phyloP scores from a whole-genome alignment of 164 flowering plant species.

The Chloranthus sessilifolius region DNA sequence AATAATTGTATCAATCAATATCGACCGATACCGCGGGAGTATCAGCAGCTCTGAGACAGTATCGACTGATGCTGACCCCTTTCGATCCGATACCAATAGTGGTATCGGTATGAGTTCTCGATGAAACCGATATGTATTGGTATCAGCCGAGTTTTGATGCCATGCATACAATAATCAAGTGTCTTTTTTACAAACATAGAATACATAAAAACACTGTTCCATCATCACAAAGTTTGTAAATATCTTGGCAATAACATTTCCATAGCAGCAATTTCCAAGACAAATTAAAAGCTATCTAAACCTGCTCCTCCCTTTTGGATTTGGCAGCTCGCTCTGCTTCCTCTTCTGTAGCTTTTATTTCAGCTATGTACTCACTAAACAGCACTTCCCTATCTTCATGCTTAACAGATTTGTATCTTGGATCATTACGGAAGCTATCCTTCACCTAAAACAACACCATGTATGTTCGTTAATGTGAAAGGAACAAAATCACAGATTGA shows the following conservation, averaged over 20 bases:
- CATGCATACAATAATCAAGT: too few species aligned
- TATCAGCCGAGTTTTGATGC: too few species aligned
- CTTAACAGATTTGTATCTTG: conserved; percentile 75
- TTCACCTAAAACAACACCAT: conserved; percentile 52
- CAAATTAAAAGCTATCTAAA: conserved; percentile 19
- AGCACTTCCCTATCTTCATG: conserved; percentile 88
- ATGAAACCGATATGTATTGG: too few species aligned
- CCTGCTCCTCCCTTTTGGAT: conserved; percentile 80
- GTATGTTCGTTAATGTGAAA: too few species aligned
- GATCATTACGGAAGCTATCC: conserved; percentile 76
- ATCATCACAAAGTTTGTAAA: not conserved
- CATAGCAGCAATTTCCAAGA: not conserved
- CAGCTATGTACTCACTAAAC: conserved; percentile 74
- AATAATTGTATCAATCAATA: too few species aligned
- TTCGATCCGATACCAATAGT: too few species aligned
- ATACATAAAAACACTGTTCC: not conserved
- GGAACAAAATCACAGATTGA: too few species aligned
- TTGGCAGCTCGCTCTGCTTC: conserved; percentile 54
- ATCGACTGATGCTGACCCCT: too few species aligned
- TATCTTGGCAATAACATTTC: not conserved
- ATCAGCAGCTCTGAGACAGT: too few species aligned
- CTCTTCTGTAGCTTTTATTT: conserved; percentile 58
- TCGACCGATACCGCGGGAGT: too few species aligned
- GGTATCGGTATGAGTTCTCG: too few species aligned
- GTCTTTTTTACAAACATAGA: not conserved